Conservation (phyloP, 192 early-diverging fungal species). For the Geosiphon pyriformis region DNA sequence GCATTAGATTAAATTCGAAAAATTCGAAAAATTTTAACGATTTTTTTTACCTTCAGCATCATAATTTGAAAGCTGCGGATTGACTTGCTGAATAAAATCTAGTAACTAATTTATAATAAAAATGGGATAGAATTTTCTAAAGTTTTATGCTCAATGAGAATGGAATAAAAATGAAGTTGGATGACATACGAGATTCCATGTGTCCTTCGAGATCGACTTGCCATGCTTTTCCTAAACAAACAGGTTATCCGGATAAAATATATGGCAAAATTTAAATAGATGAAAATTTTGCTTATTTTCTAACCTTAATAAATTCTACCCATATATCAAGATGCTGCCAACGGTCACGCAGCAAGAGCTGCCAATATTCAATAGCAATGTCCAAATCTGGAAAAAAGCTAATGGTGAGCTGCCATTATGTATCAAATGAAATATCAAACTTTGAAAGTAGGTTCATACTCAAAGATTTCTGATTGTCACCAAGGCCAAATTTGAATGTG, state of each 20-base stretch:
- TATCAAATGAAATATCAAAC: background rate
- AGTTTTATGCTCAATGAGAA: background rate
- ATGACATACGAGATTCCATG: conserved; percentile 69
- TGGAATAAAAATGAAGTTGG: conserved; percentile 19
- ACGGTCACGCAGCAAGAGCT: conserved; percentile 52
- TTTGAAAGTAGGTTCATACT: conserved; percentile 36
- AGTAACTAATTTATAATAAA: conserved; percentile 47
- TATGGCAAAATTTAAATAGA: background rate
- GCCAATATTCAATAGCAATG: conserved; percentile 73
- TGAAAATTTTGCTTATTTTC: background rate
- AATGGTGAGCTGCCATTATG: conserved; percentile 5
- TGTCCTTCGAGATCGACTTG: conserved; percentile 76
- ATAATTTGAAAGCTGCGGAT: conserved; percentile 59
- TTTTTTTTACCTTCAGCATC: conserved; percentile 56
- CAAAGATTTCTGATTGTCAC: conserved; percentile 70
- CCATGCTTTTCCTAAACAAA: conserved; percentile 58
- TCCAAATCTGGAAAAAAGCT: conserved; percentile 50
- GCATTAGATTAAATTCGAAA: background rate
- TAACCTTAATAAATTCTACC: conserved; percentile 59
- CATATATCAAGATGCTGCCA: conserved; percentile 64
- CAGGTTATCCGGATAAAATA: background rate
- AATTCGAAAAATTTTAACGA: background rate
- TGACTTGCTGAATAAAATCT: conserved; percentile 64
- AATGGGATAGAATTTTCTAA: background rate
- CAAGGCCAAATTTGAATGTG: conserved; percentile 68